Base-by-base conservation (phyloP, 169 alveolate species). In the Babesia microti region DNA sequence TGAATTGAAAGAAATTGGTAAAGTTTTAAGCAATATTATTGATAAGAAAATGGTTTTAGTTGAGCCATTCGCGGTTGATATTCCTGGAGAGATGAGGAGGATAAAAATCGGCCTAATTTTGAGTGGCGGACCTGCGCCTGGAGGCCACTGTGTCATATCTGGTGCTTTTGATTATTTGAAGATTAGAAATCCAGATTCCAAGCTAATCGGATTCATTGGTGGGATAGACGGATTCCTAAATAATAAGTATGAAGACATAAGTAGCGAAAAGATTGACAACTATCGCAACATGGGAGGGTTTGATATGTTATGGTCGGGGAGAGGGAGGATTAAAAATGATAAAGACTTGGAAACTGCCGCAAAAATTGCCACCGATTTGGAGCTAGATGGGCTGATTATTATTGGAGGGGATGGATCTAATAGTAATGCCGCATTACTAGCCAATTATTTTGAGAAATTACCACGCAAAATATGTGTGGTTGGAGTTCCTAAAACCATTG, bases 51-150 rank as follows among this genome's bases (percentile, higher is more conserved):
- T 63, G 61, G 75, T 63, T 15, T 49, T 54, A 17, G 58, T 55
- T 1, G 47, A 52, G 26, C 69, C 75, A 6, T 14, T 6, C 6
- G 22, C 18, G 1, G 11, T 11, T 11, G 36, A 11, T 11, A 11
- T 30, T 30, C 36, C 11, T 11, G 36, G 36, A 11, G 36, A 11
- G 36, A 11, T 11, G 46, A 11, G 36, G 11, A 39, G 21, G 17
- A 1, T 84, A 28, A 79, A 81, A 54, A 86, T 93, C 6, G 99
- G 97, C 12, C 86, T 90, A 30, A 96, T 95, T 2, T 80, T 95
- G n/a, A 81, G 95, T 29, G 99, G 99, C 23, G 99, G 99, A 5
- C 97, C 96, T 50, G 99, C 99, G 2, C 97, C 99, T 0, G 99
- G 99, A 19, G 99, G 99, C 1, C 99, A 95, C 72, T 93, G 93